phyloP scores from a whole-genome alignment of 495 filamentous ascomycete genomes.

The Penicillium verhagenii region DNA sequence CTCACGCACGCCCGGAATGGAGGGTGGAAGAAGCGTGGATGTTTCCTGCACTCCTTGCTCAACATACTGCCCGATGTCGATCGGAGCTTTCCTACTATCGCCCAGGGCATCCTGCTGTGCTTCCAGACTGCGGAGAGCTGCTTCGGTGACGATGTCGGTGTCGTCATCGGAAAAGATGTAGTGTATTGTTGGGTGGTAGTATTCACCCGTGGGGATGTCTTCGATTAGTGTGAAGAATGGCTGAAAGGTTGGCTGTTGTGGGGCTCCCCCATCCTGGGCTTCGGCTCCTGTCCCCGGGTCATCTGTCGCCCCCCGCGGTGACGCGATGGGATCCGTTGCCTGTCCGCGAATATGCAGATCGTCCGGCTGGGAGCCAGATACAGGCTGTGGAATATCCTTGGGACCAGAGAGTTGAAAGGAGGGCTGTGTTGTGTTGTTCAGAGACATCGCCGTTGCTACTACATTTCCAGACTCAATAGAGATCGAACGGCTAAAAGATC shows the following conservation, averaged over 20 bases:
- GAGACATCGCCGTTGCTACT: conserved; percentile 43
- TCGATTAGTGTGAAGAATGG: conserved; percentile 57
- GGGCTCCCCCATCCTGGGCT: background rate
- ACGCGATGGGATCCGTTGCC: conserved; percentile 7
- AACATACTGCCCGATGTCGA: background rate
- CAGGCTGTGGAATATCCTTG: background rate
- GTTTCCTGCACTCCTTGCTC: conserved; percentile 13
- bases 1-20: conserved; percentile 40
- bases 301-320: conserved; percentile 10
- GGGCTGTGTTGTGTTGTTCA: conserved; percentile 25
- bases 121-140: conserved; percentile 44
- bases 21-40: conserved; percentile 33
- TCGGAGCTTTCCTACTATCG: conserved; percentile 16
- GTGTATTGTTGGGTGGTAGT: conserved; percentile 79
- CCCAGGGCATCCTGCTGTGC: conserved; percentile 26
- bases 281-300: background rate
- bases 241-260: conserved; percentile 28
- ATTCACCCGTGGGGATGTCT: conserved; percentile 42
- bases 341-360: conserved; percentile 21
- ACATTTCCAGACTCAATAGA: no score
- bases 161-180: conserved; percentile 88
- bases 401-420: conserved; percentile 30
- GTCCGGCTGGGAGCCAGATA: conserved; percentile 21
- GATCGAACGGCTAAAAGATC: no score
- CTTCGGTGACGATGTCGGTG: conserved; percentile 60